Evolutionary conservation across 768 basidiomycete genomes (phyloP).

Genomic region (Favolaschia claudopus): DNA sequence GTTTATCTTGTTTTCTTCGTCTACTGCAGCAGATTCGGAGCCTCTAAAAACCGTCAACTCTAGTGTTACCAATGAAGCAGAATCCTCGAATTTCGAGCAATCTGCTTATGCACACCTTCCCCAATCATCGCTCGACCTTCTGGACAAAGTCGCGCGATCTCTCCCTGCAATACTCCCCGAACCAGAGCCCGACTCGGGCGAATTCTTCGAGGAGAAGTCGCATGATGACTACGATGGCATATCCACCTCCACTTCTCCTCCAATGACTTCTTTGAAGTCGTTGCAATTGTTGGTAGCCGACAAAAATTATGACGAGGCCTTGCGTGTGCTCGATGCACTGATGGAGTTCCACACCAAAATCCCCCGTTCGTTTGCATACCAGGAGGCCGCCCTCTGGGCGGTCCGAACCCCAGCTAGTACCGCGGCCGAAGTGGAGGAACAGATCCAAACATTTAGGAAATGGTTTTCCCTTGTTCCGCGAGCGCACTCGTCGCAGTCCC

Average conservation of each 20-base stretch:
- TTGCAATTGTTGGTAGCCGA: constrained; percentile 36
- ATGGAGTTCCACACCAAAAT: constrained; percentile 45
- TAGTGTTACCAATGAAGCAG: too few relatives aligned
- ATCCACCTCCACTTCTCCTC: constrained; percentile 13
- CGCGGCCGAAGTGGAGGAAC: constrained; percentile 22
- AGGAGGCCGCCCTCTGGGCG: constrained; percentile 42
- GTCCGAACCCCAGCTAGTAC: constrained; percentile 10
- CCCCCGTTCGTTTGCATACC: constrained; percentile 43
- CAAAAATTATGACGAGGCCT: constrained; percentile 40
- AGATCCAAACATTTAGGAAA: constrained; percentile 33
- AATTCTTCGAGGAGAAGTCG: constrained; percentile 24
- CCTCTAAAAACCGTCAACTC: too few relatives aligned
- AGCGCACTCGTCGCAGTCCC: constrained; percentile 24
- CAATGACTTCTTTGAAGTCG: constrained; percentile 35
- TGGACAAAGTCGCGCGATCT: constrained; percentile 20
- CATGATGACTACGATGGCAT: constrained; percentile 6
- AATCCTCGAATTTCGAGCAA: too few relatives aligned
- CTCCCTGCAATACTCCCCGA: constrained; percentile 24
- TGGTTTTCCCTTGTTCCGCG: constrained; percentile 57
- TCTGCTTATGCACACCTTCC: constrained; percentile 17
- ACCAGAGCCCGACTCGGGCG: constrained; percentile 13
- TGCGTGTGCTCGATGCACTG: constrained; percentile 48
- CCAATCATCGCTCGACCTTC: constrained; percentile 25
- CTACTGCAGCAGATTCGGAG: too few relatives aligned
- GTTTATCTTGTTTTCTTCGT: too few relatives aligned